Evolutionary conservation across 164 flowering plant species (phyloP), one percentile per base, ranked within the genome.

Genomic region (Nymphaea thermarum): DNA sequence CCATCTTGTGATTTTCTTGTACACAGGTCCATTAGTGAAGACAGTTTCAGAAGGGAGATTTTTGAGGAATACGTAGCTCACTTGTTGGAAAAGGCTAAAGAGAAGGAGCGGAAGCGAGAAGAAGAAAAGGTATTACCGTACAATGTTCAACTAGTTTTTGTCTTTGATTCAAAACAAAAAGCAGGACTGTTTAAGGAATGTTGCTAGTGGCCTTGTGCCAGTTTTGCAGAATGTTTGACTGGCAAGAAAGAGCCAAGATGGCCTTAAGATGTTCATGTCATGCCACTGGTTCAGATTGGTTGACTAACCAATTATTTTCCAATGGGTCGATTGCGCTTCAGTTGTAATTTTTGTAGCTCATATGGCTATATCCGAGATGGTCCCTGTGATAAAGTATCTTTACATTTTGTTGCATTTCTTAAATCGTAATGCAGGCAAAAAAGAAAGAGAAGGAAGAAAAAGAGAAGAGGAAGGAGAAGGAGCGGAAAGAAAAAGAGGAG

Each of bases 61-160:
- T 95, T 95, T 77, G 96, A 92, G 76, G 99, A 84, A 62, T 86
- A 90, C 70, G 71, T 90, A 6, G 60, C 74, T 53, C 74, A 81
- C 69, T 76, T 95, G 66, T 87, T 84, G 78, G 99, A 89, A 70
- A 90, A 90, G 78, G 86, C 85, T 18, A 92, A 86, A 78, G 99
- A 95, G 74, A 94, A 86, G 77, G 99, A 87, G 69, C 89, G 93
- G 45, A 95, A 88, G 73, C 81, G 96, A 25, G 98, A 91, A 70
- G 96, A 92, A 76, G 99, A 95, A 71, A 95, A 90, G 98, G 99
- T 95, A 78, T 43, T 51, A 15, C 57, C 14, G 14, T 51, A 25
- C 36, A 25, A 25, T 25, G 1, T 25, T 25, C 36, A 25, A 25
- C 36, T 25, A 25, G 36, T 25, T 25, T 25, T 25, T 25, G 36